phyloP scores from a whole-genome alignment of 2,329 filamentous ascomycete species.

The Phoma sp. region DNA sequence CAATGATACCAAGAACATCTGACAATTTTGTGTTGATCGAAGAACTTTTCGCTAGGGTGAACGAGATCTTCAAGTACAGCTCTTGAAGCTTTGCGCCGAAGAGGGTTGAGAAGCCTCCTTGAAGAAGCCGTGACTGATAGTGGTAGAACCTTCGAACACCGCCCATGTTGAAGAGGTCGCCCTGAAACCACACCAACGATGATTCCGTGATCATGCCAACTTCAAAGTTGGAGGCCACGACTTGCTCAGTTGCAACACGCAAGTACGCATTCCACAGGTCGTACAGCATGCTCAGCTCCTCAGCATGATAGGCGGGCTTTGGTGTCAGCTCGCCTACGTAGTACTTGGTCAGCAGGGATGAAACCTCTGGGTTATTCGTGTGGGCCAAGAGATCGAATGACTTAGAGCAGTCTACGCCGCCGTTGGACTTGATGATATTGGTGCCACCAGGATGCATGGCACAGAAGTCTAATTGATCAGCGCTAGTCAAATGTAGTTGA shows the following conservation, averaged over 20 bases:
- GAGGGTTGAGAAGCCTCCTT: slow-evolving; percentile 30
- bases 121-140: slow-evolving; percentile 32
- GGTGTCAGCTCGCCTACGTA: slow-evolving; percentile 33
- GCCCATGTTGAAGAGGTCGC: slow-evolving; percentile 36
- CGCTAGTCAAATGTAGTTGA: too few species aligned
- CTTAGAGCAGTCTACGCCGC: slow-evolving; percentile 86
- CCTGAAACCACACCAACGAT: slow-evolving; percentile 33
- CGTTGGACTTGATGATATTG: slow-evolving; percentile 82
- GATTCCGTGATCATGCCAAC: slow-evolving; percentile 33
- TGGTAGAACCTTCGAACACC: slow-evolving; percentile 36
- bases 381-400: slow-evolving; percentile 94
- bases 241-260: slow-evolving; percentile 27
- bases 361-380: slow-evolving; percentile 77
- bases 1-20: slow-evolving; percentile 55
- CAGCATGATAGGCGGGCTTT: slow-evolving; percentile 27
- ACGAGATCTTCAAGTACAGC: slow-evolving; percentile 35
- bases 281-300: slow-evolving; percentile 33
- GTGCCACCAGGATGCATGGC: slow-evolving; percentile 82
- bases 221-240: slow-evolving; percentile 32
- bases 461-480: slow-evolving; percentile 72
- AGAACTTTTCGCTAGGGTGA: slow-evolving; percentile 35
- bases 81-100: slow-evolving; percentile 35
- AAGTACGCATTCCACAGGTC: slow-evolving; percentile 33
- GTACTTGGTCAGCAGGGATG: slow-evolving; percentile 45
- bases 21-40: slow-evolving; percentile 47